A percentile compares a stretch with the other conserved stretches of the same genome.
Evolutionary conservation across 2,329 filamentous ascomycete species (phyloP).

Genomic region (Hypocreales sp.): DNA sequence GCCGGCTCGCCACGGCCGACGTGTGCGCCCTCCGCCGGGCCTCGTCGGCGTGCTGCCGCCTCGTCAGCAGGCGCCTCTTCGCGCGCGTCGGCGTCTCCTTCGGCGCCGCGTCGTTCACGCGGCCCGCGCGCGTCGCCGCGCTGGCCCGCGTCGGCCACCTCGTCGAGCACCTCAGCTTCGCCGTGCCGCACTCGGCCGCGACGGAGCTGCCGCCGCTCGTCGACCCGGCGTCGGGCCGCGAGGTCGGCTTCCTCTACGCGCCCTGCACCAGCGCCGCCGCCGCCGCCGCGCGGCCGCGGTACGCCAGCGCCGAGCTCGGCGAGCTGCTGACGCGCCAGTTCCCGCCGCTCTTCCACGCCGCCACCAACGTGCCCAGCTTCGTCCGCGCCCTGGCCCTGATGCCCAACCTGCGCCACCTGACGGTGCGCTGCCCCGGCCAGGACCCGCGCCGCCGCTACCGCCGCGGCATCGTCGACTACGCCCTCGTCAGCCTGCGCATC

Average conservation of each 20-base stretch:
- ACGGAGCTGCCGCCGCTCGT: slow-evolving; percentile 78
- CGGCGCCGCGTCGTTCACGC: slow-evolving; percentile 60
- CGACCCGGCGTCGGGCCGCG: slow-evolving; percentile 59
- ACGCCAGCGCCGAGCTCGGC: slow-evolving; percentile 63
- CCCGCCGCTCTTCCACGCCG: slow-evolving; percentile 75
- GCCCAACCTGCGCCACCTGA: slow-evolving; percentile 56
- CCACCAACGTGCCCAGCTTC: slow-evolving; percentile 76
- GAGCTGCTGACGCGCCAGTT: slow-evolving; percentile 77
- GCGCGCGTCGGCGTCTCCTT: slow-evolving; percentile 55
- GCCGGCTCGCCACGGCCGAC: slow-evolving; percentile 31
- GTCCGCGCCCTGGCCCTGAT: slow-evolving; percentile 57
- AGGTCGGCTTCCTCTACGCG: slow-evolving; percentile 69
- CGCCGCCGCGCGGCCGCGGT: slow-evolving; percentile 53
- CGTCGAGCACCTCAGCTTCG: slow-evolving; percentile 64
- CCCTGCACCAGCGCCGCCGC: slow-evolving; percentile 54
- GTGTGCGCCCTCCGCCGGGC: slow-evolving; percentile 47
- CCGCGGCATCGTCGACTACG: slow-evolving; percentile 71
- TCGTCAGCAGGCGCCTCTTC: slow-evolving; percentile 56
- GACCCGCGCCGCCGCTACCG: slow-evolving; percentile 54
- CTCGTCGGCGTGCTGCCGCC: slow-evolving; percentile 54
- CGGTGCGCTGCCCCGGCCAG: slow-evolving; percentile 62
- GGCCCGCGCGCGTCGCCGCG: slow-evolving; percentile 55
- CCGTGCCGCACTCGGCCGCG: slow-evolving; percentile 57
- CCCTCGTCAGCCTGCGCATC: slow-evolving; percentile 73
- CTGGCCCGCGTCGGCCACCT: slow-evolving; percentile 65